Evolutionary conservation across 1,139 yeast genomes (phyloP).

Genomic region (Pichia sp.): DNA sequence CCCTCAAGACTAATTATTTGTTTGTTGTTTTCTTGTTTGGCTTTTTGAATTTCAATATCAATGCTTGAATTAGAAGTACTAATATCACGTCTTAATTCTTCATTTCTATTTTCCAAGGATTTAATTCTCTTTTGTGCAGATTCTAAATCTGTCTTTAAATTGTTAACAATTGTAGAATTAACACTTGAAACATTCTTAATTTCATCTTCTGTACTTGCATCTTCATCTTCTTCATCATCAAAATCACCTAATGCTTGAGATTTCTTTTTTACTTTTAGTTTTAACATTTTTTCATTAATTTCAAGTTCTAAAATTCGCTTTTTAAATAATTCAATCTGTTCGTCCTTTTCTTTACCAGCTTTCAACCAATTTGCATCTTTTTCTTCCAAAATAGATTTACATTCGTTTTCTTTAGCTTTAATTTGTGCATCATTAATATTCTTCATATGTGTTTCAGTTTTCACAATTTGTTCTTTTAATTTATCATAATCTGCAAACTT

Average conservation of each 20-base stretch:
- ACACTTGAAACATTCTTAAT: constrained; percentile 10
- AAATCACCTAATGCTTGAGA: constrained; percentile 56
- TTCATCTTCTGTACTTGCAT: background rate
- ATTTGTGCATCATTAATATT: constrained; percentile 27
- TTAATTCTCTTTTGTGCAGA: constrained; percentile 59
- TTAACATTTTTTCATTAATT: constrained; percentile 50
- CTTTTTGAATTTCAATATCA: constrained; percentile 34
- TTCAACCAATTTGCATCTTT: constrained; percentile 56
- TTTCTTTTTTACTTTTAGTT: constrained; percentile 43
- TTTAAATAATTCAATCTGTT: constrained; percentile 42
- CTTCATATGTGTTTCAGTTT: constrained; percentile 40
- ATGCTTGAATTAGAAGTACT: constrained; percentile 46
- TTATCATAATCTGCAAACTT: constrained; percentile 74
- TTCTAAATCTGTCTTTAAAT: constrained; percentile 70
- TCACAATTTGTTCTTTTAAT: constrained; percentile 55
- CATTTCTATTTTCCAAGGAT: constrained; percentile 74
- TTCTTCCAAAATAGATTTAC: constrained; percentile 53
- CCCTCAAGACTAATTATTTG: constrained; percentile 55
- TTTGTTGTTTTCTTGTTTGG: constrained; percentile 30
- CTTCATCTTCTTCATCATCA: constrained; percentile 28
- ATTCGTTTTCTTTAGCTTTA: constrained; percentile 56
- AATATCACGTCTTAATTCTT: constrained; percentile 61
- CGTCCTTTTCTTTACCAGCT: constrained; percentile 41
- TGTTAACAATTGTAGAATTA: constrained; percentile 45
- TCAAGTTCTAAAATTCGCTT: constrained; percentile 49